Base-by-base conservation (phyloP, 2,329 filamentous ascomycete genomes). In the Hymenoscyphus repandus region DNA sequence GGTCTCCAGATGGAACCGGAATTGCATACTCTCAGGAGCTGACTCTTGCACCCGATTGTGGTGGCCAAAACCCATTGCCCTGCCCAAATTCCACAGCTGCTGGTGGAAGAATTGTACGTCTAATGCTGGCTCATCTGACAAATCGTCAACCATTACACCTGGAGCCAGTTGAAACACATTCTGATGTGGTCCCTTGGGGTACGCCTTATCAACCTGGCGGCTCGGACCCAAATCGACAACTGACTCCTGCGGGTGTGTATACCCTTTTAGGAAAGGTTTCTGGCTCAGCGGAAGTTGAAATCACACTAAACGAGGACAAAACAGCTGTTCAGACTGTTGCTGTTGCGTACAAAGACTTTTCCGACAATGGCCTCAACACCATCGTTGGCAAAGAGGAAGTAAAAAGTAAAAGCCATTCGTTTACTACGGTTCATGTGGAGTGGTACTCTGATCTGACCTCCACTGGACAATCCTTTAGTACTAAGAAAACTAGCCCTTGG, bases 1-100 rank as follows among this genome's bases (percentile, higher is more conserved):
- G 64, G 40, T 71, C 69, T 1, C 63, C 56, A 1, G 74, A 76
- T 53, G 67, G 68, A 5, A 75, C 72, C 0, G 56, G 62, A 1
- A 67, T 76, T 33, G 68, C 68, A 0, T 77, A 71, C 53, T 74
- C 61, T 59, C 70, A 77, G 54, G 61, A 60, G 2, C 58, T 72
- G 6, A 66, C 68, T 1, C 54, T 67, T 1, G 51, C 66, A 0
- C 74, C 72, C 0, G 67, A 66, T 1, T 77, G 74, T 51, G 72
- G 72, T 0, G 73, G 72, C 0, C 22, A 15, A 0, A 76, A 76
- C 38, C 69, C 72, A 0, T 64, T 74, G 0, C 62, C 63, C 2
- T 76, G 73, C 49, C 67, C 66, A 5, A 53, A 58, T 0, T 74
- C 71, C 0, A 72, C 67, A 0, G 69, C 66, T 5, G 65, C 62